These are phyloP conservation scores for Wickerhamiella infanticola DNA, from an alignment of 1,139 yeast species.

Conservation along the genomic window DNA sequence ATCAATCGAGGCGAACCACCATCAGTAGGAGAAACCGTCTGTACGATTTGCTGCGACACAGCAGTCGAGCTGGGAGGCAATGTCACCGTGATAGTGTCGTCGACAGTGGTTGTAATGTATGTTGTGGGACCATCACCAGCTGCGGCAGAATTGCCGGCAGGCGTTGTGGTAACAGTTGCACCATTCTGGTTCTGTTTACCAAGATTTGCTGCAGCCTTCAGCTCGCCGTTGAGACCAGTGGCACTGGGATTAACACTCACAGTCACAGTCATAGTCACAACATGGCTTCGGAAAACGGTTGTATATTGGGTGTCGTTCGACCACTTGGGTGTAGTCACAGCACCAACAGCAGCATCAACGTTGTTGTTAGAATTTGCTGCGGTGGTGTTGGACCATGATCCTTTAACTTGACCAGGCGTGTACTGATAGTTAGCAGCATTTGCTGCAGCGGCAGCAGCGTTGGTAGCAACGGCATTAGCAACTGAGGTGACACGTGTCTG, in stretches of 20 bases:
- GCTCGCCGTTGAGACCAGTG: neutral
- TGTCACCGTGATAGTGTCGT: neutral
- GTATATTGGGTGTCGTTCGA: neutral
- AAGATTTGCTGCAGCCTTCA: neutral
- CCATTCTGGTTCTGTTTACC: neutral
- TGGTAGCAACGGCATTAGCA: slow-evolving; percentile 5
- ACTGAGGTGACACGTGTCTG: neutral
- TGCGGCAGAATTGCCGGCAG: neutral
- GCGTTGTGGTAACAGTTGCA: neutral
- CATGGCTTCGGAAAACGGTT: neutral
- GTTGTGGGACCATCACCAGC: neutral
- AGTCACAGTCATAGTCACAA: neutral
- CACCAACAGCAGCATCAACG: neutral
- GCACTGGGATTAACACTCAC: slow-evolving; percentile 1
- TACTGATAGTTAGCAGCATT: neutral
- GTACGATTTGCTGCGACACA: neutral
- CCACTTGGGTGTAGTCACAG: neutral
- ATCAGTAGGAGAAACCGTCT: neutral
- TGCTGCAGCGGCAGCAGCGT: slow-evolving; percentile 6
- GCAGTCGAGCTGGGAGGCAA: neutral
- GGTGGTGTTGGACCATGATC: neutral
- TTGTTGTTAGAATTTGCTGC: neutral
- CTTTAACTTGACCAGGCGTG: neutral
- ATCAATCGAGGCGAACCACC: neutral
- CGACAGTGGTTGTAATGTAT: neutral